phyloP scores from a whole-genome alignment of 164 flowering plant species.

The Protea cynaroides region DNA sequence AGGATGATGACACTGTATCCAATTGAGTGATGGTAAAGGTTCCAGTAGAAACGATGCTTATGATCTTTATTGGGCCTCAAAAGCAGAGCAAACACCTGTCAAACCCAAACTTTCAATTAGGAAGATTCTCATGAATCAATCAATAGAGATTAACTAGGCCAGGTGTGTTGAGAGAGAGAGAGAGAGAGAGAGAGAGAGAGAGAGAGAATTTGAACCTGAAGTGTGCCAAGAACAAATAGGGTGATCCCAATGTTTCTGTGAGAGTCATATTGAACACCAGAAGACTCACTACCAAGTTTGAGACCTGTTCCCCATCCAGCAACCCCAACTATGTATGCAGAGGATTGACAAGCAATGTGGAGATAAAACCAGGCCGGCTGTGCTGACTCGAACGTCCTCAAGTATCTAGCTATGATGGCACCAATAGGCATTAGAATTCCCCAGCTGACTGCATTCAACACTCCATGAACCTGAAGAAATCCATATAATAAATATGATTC shows the following conservation, averaged over 20 bases:
- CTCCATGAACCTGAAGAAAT: constrained; percentile 64
- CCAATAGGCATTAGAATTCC: constrained; percentile 79
- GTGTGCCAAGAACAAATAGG: constrained; percentile 24
- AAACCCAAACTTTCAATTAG: background rate
- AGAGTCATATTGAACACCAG: constrained; percentile 9
- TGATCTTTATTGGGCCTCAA: constrained; percentile 79
- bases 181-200: no score
- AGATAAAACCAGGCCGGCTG: constrained; percentile 46
- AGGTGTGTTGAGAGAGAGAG: no score
- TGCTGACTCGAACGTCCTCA: constrained; percentile 61
- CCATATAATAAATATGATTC: background rate
- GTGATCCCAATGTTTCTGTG: constrained; percentile 32
- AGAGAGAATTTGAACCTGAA: constrained; percentile 17
- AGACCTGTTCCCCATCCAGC: constrained; percentile 37
- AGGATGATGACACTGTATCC: constrained; percentile 56
- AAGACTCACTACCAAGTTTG: constrained; percentile 28
- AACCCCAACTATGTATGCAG: constrained; percentile 29
- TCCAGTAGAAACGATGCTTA: constrained; percentile 77
- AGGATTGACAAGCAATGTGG: constrained; percentile 26
- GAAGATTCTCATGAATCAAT: background rate
- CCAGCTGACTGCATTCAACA: constrained; percentile 73
- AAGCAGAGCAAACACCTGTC: constrained; percentile 68
- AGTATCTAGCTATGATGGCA: constrained; percentile 69
- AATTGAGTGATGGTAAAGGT: constrained; percentile 54
- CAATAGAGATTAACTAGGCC: no score